Percentiles rank a stretch among this genome's conserved stretches.
phyloP scores from a whole-genome alignment of 1,139 yeast genomes.

The Magnusiomyces suaveolens region DNA sequence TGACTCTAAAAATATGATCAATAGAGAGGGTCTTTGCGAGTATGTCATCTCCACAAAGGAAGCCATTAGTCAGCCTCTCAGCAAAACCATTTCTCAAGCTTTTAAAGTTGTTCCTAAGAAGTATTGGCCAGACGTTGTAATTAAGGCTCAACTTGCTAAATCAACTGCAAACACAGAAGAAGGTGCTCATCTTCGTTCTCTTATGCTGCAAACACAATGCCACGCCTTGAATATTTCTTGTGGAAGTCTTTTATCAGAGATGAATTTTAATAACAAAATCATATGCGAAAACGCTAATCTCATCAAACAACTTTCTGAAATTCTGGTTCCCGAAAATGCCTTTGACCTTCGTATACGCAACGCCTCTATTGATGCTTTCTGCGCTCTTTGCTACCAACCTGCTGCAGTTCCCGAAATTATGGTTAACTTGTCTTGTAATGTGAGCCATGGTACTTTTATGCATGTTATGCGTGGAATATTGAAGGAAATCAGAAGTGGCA shows the following conservation, averaged over 20 bases:
- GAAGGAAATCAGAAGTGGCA: constrained; percentile 33
- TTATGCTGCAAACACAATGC: constrained; percentile 55
- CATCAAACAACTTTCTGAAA: constrained; percentile 58
- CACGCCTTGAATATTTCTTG: constrained; percentile 57
- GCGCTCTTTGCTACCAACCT: constrained; percentile 58
- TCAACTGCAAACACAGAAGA: constrained; percentile 55
- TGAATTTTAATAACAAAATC: constrained; percentile 49
- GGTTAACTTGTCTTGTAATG: constrained; percentile 80
- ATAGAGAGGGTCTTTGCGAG: constrained; percentile 24
- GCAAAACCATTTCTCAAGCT: constrained; percentile 58
- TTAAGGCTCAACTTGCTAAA: constrained; percentile 58
- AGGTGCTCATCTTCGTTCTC: constrained; percentile 46
- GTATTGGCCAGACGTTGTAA: constrained; percentile 53
- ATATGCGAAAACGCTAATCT: constrained; percentile 71
- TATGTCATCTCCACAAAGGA: constrained; percentile 24
- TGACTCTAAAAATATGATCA: background rate
- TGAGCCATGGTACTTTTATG: constrained; percentile 73
- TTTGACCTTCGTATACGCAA: constrained; percentile 43
- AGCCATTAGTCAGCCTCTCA: constrained; percentile 30
- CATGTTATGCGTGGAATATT: constrained; percentile 58
- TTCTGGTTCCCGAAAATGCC: constrained; percentile 52
- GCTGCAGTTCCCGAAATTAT: constrained; percentile 71
- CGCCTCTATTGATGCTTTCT: constrained; percentile 59
- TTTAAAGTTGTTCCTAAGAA: constrained; percentile 50
- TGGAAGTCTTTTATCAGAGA: constrained; percentile 28